Base-by-base conservation (phyloP, 495 filamentous ascomycete species). In the Chaetomium fimeti region DNA sequence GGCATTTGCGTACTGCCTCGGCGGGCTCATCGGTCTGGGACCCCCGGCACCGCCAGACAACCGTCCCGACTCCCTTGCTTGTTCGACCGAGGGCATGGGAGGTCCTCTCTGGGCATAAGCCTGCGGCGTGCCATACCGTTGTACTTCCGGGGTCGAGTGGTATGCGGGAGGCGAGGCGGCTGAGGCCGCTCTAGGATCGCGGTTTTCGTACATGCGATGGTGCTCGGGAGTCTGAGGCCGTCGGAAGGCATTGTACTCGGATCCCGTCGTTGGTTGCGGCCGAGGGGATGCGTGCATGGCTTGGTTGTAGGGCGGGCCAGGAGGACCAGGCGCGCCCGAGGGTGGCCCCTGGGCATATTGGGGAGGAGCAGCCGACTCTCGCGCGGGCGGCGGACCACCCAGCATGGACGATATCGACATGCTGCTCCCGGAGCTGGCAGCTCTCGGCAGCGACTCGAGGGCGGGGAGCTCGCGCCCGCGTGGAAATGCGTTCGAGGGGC, bases 341-440 rank as follows among this genome's bases (percentile, higher is more conserved):
- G 86, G 80, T 25, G 79, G 74, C 16, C 78, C 76, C 49, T 80
- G 82, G 53, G 81, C 81, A 65, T 88, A 87, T 36, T 84, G 82
- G 11, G 81, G 74, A 27, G 76, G 74, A 51, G 82, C 72, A 11
- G 75, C 74, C n/a, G 71, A 71, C 66, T 90, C 84, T 57, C 84
- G 79, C 51, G 75, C 66, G 9, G 79, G 71, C 20, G 84, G 74
- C 43, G 88, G 84, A n/a, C 85, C 85, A 52, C 88, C 88, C 24
- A 98, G 85, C 83, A 98, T 91, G 24, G 94, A 91, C 11, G 91
- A 94, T 70, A 98, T 98, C 24, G 94, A 96, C 94, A 98, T 98
- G 79, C 89, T 90, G 75, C 89, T 89, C 16, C 86, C 85, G 12
- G 76, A 74, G 56, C 71, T 75, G 12, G 68, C 72, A 6, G 77